Percentiles rank a stretch among this genome's conserved stretches.
Evolutionary conservation across 1,139 yeast species (phyloP).

Genomic region (Debaryomycetaceae sp.): DNA sequence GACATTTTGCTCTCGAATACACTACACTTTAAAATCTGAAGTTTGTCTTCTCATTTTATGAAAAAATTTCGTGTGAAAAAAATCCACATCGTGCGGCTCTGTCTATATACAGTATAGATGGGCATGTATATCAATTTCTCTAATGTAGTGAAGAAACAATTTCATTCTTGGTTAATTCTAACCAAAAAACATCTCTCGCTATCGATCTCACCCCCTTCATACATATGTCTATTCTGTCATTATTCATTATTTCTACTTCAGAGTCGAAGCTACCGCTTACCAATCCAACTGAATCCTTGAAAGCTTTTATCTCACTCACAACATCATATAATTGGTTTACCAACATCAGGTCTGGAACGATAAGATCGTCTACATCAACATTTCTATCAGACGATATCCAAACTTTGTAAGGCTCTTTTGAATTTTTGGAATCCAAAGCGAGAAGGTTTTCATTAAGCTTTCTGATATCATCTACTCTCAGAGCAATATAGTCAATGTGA

Average conservation of each 20-base stretch:
- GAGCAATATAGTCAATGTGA: constrained; percentile 32
- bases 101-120: background rate
- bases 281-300: constrained; percentile 59
- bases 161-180: constrained; percentile 34
- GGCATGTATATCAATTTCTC: background rate
- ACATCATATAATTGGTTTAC: constrained; percentile 56
- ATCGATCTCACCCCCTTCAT: constrained; percentile 56
- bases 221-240: constrained; percentile 46
- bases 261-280: constrained; percentile 50
- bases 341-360: constrained; percentile 40
- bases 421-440: constrained; percentile 22
- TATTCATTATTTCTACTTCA: constrained; percentile 33
- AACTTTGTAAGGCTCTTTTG: constrained; percentile 17
- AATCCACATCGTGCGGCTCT: constrained; percentile 22
- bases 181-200: constrained; percentile 74
- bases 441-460: constrained; percentile 23
- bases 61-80: constrained; percentile 1
- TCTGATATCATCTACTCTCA: constrained; percentile 26
- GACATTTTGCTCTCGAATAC: constrained; percentile 37
- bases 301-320: constrained; percentile 64
- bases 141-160: constrained; percentile 15
- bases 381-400: constrained; percentile 6
- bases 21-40: background rate
- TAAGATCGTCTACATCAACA: constrained; percentile 32
- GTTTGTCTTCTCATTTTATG: background rate